Conservation (phyloP, 1,139 yeast species). For the Kodamaea derodonti region DNA sequence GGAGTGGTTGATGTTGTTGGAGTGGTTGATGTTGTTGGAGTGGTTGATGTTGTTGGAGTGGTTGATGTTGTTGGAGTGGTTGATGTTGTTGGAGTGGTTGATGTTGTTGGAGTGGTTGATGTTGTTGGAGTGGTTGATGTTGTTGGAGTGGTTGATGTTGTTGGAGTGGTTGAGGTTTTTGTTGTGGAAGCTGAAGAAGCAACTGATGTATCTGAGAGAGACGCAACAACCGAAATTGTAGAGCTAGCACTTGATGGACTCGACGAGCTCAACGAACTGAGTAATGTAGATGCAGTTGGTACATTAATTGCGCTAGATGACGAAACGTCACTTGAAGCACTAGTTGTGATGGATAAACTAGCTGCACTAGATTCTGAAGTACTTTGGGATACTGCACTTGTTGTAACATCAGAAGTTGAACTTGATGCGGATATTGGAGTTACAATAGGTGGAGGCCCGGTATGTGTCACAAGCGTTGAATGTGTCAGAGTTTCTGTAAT, state of each 20-base stretch:
- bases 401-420: not conserved
- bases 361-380: not conserved
- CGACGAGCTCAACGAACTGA: not conserved
- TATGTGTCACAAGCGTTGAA: not conserved
- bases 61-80: constrained; percentile 5
- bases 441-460: constrained; percentile 3
- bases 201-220: not conserved
- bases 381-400: not conserved
- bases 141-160: constrained; percentile 9
- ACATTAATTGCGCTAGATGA: not conserved
- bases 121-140: constrained; percentile 11
- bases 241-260: not conserved
- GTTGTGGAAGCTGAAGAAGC: not conserved
- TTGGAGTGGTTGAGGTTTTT: constrained; percentile 6
- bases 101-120: constrained; percentile 7
- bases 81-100: constrained; percentile 2
- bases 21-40: constrained; percentile 10
- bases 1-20: constrained; percentile 9
- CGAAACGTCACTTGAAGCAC: not conserved
- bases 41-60: constrained; percentile 5
- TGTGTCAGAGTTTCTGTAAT: constrained; percentile 2
- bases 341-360: not conserved
- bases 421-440: not conserved
- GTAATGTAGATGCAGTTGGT: not conserved
- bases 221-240: no score